Conservation (phyloP, 116 monocot genomes). For the Zostera marina region DNA sequence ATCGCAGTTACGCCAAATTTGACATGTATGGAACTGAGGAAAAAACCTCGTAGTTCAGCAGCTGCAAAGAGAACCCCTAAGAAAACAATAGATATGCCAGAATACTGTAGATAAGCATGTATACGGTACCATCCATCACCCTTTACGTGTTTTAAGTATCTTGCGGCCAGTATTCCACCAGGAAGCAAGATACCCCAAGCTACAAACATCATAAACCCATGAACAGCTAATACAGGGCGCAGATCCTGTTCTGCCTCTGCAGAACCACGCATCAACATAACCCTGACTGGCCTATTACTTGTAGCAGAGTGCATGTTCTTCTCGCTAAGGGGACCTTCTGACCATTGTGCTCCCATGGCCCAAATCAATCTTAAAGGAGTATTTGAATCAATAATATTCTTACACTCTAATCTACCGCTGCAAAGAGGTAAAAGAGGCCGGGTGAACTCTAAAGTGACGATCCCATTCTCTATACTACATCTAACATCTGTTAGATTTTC, state of each 20-base stretch:
- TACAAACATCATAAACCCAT: slow-evolving; percentile 99
- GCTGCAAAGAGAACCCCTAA: slow-evolving; percentile 90
- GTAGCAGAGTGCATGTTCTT: slow-evolving; percentile 89
- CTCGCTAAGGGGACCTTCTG: slow-evolving; percentile 42
- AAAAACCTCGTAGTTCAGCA: slow-evolving; percentile 87
- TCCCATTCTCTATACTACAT: slow-evolving; percentile 69
- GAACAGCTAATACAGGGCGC: slow-evolving; percentile 90
- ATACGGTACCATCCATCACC: slow-evolving; percentile 86
- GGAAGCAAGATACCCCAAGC: slow-evolving; percentile 88
- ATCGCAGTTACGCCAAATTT: slow-evolving; percentile 71
- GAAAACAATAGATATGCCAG: slow-evolving; percentile 63
- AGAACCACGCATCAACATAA: slow-evolving; percentile 60
- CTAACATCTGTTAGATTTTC: slow-evolving; percentile 69
- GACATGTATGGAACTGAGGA: slow-evolving; percentile 60
- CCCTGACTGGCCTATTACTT: slow-evolving; percentile 49
- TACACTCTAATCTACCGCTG: slow-evolving; percentile 72
- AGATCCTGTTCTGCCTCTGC: slow-evolving; percentile 88
- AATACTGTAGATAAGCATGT: slow-evolving; percentile 85
- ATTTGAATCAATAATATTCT: slow-evolving; percentile 71
- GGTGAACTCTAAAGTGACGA: slow-evolving; percentile 80
- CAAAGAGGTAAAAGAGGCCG: slow-evolving; percentile 60
- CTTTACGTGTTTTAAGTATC: slow-evolving; percentile 87
- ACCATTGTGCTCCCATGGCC: slow-evolving; percentile 92
- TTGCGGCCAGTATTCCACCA: slow-evolving; percentile 79
- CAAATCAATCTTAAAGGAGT: slow-evolving; percentile 78